Base-by-base conservation (phyloP, 768 basidiomycete species). In the Piloderma croceum region DNA sequence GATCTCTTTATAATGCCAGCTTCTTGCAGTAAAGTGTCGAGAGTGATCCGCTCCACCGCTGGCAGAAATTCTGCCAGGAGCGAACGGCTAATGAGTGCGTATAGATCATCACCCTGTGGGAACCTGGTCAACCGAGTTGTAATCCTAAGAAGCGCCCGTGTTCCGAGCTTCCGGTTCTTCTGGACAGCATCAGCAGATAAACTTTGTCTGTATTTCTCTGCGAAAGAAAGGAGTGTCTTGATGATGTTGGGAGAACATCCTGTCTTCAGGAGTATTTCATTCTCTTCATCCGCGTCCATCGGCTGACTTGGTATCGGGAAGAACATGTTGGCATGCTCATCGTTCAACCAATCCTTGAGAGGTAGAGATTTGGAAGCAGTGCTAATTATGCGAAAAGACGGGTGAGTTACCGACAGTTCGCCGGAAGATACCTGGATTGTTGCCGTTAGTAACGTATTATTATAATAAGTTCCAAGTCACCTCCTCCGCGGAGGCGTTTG, bases 301-400 rank as follows among this genome's bases (percentile, higher is more conserved):
- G 79, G 78, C 48, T 76, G 74, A 31, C 73, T 68, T 6, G 76
- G 71, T 11, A 83, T 54, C 7, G 79, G 57, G 56, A 81, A 76
- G 66, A 83, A 81, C 79, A 81, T 81, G 50, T 81, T 82, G 19
- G 76, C 73, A 51, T 81, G 76, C 50, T 83, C 80, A 43, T 76
- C 73, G 2, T 71, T 65, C 20, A 83, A 68, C 81, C 80, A 83
- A 51, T 82, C 79, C 49, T 76, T 76, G n/a, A 81, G 60, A n/a
- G 75, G 71, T 1, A 75, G 55, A 1, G 79, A 79, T 50, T 77
- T 80, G 27, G 79, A 80, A 5, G 79, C 74, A 1, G 80, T 82
- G 36, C 64, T 67, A 46, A 82, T 74, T 41, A 79, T 57, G 20
- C 81, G 70, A 64, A 82, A 79, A 4, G 79, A 74, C 2, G 73